These are phyloP conservation scores for Annulohypoxylon stygium DNA, from an alignment of 495 filamentous ascomycete species.

Conservation along the genomic window DNA sequence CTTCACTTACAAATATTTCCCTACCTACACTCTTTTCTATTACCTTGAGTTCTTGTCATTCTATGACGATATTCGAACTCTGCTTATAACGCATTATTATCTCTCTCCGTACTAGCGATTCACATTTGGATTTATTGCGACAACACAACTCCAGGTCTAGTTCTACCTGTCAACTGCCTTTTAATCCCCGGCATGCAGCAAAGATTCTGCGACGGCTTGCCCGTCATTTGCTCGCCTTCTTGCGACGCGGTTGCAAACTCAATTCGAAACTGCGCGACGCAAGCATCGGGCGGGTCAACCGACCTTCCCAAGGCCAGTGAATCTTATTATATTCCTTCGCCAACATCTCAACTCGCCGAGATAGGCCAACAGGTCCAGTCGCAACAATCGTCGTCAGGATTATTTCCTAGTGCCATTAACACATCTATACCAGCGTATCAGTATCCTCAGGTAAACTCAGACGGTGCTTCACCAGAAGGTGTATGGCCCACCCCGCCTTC, in stretches of 20 bases:
- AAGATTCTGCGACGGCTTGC: slow-evolving; percentile 29
- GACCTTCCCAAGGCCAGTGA: slow-evolving; percentile 13
- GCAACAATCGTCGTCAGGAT: slow-evolving; percentile 10
- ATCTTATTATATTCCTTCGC: slow-evolving; percentile 33
- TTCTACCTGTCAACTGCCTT: slow-evolving; percentile 1
- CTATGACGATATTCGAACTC: neutral
- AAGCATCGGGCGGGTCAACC: slow-evolving; percentile 32
- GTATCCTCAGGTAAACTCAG: slow-evolving; percentile 14
- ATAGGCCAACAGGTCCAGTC: slow-evolving; percentile 24
- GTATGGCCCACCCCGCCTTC: slow-evolving; percentile 43
- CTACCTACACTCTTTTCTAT: neutral
- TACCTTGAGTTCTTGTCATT: slow-evolving; percentile 6
- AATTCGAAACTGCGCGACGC: slow-evolving; percentile 34
- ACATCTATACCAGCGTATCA: slow-evolving; percentile 32
- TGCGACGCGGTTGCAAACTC: neutral
- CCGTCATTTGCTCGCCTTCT: slow-evolving; percentile 27
- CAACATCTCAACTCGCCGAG: slow-evolving; percentile 25
- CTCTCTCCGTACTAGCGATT: neutral
- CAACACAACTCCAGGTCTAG: slow-evolving; percentile 7
- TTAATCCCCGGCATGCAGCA: slow-evolving; percentile 36
- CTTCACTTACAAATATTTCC: neutral
- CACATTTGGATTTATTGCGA: slow-evolving; percentile 5
- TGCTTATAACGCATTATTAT: neutral
- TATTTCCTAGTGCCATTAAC: slow-evolving; percentile 24
- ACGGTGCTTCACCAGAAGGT: slow-evolving; percentile 33